These are phyloP conservation scores for Biscutella laevigata DNA, from an alignment of 441 rosid genomes.

Conservation along the genomic window DNA sequence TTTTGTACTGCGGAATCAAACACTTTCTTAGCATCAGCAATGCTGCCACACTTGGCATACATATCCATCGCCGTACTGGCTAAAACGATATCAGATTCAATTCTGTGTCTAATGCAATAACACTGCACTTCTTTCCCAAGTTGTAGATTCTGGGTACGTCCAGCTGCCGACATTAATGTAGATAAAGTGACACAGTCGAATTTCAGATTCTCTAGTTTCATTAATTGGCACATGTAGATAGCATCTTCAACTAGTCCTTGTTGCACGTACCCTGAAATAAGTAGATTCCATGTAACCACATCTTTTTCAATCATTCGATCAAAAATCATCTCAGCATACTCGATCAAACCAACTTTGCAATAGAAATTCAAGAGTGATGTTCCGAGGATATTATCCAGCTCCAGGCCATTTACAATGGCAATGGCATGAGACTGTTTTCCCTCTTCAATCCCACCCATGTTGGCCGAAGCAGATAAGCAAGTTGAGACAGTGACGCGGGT, in stretches of 20 bases:
- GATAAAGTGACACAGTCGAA: slow-evolving; percentile 66
- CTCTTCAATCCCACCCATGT: slow-evolving; percentile 49
- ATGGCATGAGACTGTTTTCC: slow-evolving; percentile 74
- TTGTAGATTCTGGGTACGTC: slow-evolving; percentile 28
- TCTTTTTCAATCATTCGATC: slow-evolving; percentile 45
- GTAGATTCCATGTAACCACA: slow-evolving; percentile 71
- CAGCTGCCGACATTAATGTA: slow-evolving; percentile 51
- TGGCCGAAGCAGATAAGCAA: slow-evolving; percentile 65
- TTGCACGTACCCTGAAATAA: slow-evolving; percentile 52
- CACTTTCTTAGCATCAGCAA: slow-evolving; percentile 37
- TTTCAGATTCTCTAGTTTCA: slow-evolving; percentile 45
- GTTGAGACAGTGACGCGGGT: slow-evolving; percentile 54
- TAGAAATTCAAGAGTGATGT: slow-evolving; percentile 69
- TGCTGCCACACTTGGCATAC: slow-evolving; percentile 60
- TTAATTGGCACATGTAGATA: slow-evolving; percentile 36
- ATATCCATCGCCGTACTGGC: slow-evolving; percentile 42
- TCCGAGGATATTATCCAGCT: slow-evolving; percentile 53
- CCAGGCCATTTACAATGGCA: slow-evolving; percentile 46
- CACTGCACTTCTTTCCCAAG: slow-evolving; percentile 64
- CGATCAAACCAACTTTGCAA: slow-evolving; percentile 58
- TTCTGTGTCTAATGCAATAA: slow-evolving; percentile 51
- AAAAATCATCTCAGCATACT: slow-evolving; percentile 55
- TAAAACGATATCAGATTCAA: slow-evolving; percentile 48
- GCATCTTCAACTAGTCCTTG: slow-evolving; percentile 43
- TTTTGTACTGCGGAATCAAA: slow-evolving; percentile 38